A percentile compares a stretch with the other conserved stretches of the same genome.
Evolutionary conservation across 768 basidiomycete species (phyloP).

Genomic region (Leccinum olivaceopallidum): DNA sequence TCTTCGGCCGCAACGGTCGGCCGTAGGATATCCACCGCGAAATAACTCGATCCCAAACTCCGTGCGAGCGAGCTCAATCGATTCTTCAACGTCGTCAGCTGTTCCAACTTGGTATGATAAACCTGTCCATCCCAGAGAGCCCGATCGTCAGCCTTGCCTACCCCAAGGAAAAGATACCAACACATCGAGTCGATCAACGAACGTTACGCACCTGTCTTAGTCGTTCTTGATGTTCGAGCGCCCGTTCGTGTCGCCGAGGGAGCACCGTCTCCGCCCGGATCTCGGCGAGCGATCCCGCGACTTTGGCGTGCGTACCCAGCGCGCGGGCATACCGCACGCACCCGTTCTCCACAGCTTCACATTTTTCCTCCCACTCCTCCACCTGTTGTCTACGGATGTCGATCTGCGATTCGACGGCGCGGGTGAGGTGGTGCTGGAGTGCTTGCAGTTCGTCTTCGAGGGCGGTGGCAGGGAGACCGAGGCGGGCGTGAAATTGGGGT

Average conservation of each 20-base stretch:
- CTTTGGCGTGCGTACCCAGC: constrained; percentile 71
- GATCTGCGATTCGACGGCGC: constrained; percentile 76
- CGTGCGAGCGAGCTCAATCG: constrained; percentile 60
- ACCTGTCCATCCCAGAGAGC: constrained; percentile 38
- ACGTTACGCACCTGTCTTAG: constrained; percentile 66
- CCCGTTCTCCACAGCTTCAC: constrained; percentile 58
- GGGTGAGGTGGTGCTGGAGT: constrained; percentile 73
- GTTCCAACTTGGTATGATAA: constrained; percentile 78
- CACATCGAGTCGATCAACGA: not conserved
- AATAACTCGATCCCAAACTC: constrained; percentile 63
- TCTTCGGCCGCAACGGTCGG: constrained; percentile 46
- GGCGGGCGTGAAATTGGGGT: constrained; percentile 79
- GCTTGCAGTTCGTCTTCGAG: constrained; percentile 77
- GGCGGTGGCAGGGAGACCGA: constrained; percentile 77
- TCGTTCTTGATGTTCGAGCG: constrained; percentile 74
- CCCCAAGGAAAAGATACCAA: not conserved
- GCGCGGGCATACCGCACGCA: constrained; percentile 69
- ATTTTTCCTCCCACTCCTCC: constrained; percentile 67
- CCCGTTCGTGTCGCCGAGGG: constrained; percentile 68
- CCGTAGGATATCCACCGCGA: constrained; percentile 53
- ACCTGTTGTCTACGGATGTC: constrained; percentile 72
- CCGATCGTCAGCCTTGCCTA: not conserved
- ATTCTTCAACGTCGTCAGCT: constrained; percentile 67
- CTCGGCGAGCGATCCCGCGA: constrained; percentile 62
- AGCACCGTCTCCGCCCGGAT: constrained; percentile 70